Conservation (phyloP, 148 eudicot species). For the Dysphania ambrosioides region DNA sequence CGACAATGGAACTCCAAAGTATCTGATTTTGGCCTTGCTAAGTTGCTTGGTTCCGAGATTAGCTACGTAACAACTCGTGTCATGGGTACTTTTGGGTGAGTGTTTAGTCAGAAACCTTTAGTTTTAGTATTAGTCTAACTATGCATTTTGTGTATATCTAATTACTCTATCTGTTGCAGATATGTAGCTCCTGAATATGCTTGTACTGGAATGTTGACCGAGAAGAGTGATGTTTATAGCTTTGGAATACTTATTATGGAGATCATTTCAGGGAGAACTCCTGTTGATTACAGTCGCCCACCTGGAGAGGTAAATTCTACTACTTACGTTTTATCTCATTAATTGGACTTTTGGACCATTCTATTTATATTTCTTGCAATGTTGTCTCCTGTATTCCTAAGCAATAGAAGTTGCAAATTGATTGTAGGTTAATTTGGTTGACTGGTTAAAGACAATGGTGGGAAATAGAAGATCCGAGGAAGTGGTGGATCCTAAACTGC, state of each 20-base stretch:
- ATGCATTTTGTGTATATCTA: slow-evolving; percentile 5
- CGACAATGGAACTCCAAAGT: slow-evolving; percentile 73
- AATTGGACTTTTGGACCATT: not conserved
- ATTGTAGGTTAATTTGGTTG: slow-evolving; percentile 69
- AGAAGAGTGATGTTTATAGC: slow-evolving; percentile 78
- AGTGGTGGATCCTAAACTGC: slow-evolving; percentile 80
- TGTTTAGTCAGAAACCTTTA: slow-evolving; percentile 1
- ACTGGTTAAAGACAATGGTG: slow-evolving; percentile 82
- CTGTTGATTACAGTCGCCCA: slow-evolving; percentile 78
- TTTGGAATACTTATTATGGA: slow-evolving; percentile 86
- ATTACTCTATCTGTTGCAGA: slow-evolving; percentile 27
- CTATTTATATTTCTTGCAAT: not conserved
- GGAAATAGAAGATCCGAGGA: slow-evolving; percentile 75
- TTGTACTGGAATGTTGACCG: slow-evolving; percentile 83
- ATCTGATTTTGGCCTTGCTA: slow-evolving; percentile 93
- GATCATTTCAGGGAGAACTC: slow-evolving; percentile 71
- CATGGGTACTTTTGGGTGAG: slow-evolving; percentile 94
- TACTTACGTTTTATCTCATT: not conserved
- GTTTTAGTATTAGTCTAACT: not conserved
- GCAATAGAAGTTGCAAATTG: not conserved
- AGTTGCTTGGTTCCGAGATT: slow-evolving; percentile 69
- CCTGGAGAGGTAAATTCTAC: slow-evolving; percentile 58
- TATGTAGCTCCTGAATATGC: slow-evolving; percentile 92
- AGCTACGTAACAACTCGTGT: slow-evolving; percentile 89
- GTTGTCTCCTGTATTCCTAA: not conserved